Evolutionary conservation across 352 stramenopile genomes (phyloP).

Genomic region (Phytopythium sindhum): DNA sequence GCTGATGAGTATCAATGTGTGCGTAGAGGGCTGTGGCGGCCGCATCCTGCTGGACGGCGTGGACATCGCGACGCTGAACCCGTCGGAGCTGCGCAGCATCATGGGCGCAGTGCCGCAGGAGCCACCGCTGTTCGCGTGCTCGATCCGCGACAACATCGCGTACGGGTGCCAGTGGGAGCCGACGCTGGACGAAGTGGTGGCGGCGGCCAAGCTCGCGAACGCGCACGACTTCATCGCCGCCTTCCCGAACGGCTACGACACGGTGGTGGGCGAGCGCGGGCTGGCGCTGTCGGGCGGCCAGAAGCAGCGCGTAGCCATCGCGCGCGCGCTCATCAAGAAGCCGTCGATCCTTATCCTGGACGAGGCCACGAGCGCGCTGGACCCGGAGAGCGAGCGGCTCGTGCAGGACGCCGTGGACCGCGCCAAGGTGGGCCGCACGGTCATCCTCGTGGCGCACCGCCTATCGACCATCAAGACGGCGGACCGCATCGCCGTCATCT

Average conservation of each 20-base stretch:
- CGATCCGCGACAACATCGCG: constrained; percentile 74
- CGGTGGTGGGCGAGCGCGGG: constrained; percentile 67
- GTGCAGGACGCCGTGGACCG: constrained; percentile 78
- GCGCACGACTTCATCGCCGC: constrained; percentile 77
- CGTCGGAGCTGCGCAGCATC: constrained; percentile 45
- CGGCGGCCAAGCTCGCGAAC: constrained; percentile 65
- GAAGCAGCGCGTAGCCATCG: constrained; percentile 81
- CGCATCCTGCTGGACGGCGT: constrained; percentile 56
- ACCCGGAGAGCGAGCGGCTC: constrained; percentile 70
- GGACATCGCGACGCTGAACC: constrained; percentile 53
- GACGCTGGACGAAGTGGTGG: constrained; percentile 52
- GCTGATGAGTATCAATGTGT: constrained; percentile 7
- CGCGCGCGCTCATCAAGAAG: constrained; percentile 67
- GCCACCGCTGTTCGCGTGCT: constrained; percentile 69
- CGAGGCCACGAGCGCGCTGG: constrained; percentile 73
- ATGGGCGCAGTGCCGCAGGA: constrained; percentile 75
- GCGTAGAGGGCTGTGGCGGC: constrained; percentile 32
- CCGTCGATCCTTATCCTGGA: constrained; percentile 78
- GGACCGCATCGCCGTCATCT: constrained; percentile 90
- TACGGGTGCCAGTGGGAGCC: constrained; percentile 57
- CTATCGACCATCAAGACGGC: constrained; percentile 92
- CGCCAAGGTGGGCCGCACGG: constrained; percentile 87
- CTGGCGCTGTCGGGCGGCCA: constrained; percentile 72
- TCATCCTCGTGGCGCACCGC: constrained; percentile 96
- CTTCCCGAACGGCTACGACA: constrained; percentile 77